Percentiles rank a stretch among this genome's conserved stretches.
These are phyloP conservation scores for Xylaria grammica DNA, from an alignment of 495 filamentous ascomycete genomes.

Conservation along the genomic window DNA sequence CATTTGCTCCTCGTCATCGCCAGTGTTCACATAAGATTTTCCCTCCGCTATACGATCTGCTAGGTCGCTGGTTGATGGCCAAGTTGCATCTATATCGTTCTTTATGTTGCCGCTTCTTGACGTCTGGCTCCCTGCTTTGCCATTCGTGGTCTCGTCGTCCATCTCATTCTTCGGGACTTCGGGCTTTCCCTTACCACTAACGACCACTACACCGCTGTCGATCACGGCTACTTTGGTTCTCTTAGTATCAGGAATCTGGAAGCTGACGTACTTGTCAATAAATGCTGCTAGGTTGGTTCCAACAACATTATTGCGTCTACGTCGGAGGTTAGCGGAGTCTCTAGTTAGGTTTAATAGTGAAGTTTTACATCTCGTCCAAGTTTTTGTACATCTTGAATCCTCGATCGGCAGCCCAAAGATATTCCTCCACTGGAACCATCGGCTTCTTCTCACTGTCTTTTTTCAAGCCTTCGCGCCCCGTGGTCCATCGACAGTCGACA, in stretches of 20 bases:
- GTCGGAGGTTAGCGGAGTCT: neutral
- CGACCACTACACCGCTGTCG: slow-evolving; percentile 2
- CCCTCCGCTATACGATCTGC: neutral
- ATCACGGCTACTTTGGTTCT: neutral
- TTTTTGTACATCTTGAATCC: neutral
- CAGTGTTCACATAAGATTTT: neutral
- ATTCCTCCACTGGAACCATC: neutral
- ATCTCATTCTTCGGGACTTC: no score
- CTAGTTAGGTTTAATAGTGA: neutral
- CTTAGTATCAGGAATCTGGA: neutral
- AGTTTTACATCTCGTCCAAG: neutral
- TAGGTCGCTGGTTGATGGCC: neutral
- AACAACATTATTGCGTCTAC: neutral
- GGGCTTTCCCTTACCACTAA: neutral
- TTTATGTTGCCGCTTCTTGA: neutral
- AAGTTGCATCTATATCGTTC: neutral
- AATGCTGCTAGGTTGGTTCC: slow-evolving; percentile 1
- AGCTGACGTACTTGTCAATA: neutral
- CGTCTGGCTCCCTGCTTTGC: neutral
- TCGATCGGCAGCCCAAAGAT: neutral
- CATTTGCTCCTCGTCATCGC: slow-evolving; percentile 1
- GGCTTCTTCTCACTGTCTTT: neutral
- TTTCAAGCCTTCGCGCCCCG: no score
- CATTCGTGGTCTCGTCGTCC: neutral
- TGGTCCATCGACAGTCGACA: neutral